These are phyloP conservation scores for Saitozyma sp. DNA, from an alignment of 768 basidiomycete species.

Conservation along the genomic window DNA sequence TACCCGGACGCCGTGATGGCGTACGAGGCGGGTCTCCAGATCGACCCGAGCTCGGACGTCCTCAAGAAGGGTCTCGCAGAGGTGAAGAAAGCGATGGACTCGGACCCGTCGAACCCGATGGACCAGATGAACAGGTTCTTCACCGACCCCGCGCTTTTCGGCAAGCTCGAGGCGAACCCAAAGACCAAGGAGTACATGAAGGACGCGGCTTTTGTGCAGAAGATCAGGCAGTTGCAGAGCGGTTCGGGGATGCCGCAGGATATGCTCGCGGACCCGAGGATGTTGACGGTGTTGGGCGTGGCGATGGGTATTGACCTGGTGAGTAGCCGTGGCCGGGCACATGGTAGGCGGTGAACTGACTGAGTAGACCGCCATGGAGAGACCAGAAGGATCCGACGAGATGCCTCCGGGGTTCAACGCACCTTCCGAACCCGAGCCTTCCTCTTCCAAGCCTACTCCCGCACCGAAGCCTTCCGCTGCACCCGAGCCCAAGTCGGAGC, in stretches of 20 bases:
- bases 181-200: conserved; percentile 79
- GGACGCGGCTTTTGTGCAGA: conserved; percentile 78
- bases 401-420: conserved; percentile 63
- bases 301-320: conserved; percentile 87
- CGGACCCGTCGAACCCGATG: conserved; percentile 31
- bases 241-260: conserved; percentile 51
- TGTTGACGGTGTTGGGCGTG: conserved; percentile 81
- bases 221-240: conserved; percentile 54
- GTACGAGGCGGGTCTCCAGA: conserved; percentile 76
- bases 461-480: conserved; percentile 53
- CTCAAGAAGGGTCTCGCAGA: conserved; percentile 85
- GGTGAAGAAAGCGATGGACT: conserved; percentile 80
- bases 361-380: conserved; percentile 66
- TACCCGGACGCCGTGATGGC: conserved; percentile 81
- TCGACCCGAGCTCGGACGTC: conserved; percentile 73
- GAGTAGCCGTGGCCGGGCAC: conserved; percentile 51
- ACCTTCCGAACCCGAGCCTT: conserved; percentile 1
- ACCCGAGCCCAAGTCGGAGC: conserved; percentile 26
- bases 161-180: conserved; percentile 82
- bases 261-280: conserved; percentile 76
- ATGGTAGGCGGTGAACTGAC: neutral
- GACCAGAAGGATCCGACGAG: conserved; percentile 81
- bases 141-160: conserved; percentile 75
- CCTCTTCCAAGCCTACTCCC: conserved; percentile 45
- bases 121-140: conserved; percentile 68